Conservation (phyloP, 192 early-diverging fungal species). For the Chytriomyces sp. region DNA sequence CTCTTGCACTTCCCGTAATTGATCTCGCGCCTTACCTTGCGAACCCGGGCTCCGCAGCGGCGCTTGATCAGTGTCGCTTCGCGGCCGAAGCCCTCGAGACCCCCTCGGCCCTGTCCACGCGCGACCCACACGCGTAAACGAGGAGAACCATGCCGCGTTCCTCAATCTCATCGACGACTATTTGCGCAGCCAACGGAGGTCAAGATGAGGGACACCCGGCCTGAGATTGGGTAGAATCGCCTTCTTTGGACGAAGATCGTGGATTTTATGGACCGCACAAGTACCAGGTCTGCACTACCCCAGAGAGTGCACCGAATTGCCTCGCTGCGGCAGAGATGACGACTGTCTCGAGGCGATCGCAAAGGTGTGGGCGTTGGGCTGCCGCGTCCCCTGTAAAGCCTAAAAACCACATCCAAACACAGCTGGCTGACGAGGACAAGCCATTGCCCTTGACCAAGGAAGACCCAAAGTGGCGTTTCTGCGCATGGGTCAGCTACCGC, state of each 20-base stretch:
- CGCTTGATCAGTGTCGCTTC: constrained; percentile 29
- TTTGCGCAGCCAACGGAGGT: constrained; percentile 62
- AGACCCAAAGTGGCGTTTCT: constrained; percentile 71
- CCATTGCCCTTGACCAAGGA: constrained; percentile 57
- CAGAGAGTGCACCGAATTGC: constrained; percentile 69
- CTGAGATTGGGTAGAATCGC: constrained; percentile 55
- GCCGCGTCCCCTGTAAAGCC: not conserved
- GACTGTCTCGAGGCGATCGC: constrained; percentile 59
- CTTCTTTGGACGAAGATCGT: too few species aligned
- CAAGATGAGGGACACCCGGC: constrained; percentile 66
- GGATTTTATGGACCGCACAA: too few species aligned
- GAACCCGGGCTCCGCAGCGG: constrained; percentile 52
- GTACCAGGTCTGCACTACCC: constrained; percentile 64
- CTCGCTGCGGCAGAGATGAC: constrained; percentile 62
- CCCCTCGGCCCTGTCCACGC: constrained; percentile 65
- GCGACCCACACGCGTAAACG: constrained; percentile 70
- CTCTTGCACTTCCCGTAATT: constrained; percentile 49
- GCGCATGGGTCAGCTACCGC: constrained; percentile 62
- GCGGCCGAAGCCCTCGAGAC: constrained; percentile 63
- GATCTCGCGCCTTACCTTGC: constrained; percentile 60
- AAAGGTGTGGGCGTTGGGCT: constrained; percentile 5
- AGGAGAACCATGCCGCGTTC: constrained; percentile 50
- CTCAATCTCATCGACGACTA: constrained; percentile 73
- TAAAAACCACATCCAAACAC: too few species aligned
- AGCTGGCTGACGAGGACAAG: constrained; percentile 57